Percentiles rank a stretch among this genome's conserved stretches.
Conservation (phyloP, 1,284 basidiomycete species). For the Cryptococcus sp. region DNA sequence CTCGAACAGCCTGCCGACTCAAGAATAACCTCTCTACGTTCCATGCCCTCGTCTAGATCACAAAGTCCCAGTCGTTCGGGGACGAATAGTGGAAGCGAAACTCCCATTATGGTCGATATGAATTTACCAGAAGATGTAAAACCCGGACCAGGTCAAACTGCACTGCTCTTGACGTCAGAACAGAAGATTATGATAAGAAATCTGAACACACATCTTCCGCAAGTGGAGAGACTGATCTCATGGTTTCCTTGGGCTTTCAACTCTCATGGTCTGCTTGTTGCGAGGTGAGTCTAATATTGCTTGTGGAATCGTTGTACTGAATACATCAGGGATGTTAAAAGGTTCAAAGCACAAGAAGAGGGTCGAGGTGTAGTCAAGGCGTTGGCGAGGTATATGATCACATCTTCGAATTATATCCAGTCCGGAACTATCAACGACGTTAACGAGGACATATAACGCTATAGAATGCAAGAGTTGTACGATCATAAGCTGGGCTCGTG, state of each 20-base stretch:
- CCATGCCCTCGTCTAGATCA: neutral
- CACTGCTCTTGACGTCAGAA: constrained; percentile 23
- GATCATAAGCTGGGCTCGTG: no score
- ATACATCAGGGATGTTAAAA: constrained; percentile 12
- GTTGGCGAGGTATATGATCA: constrained; percentile 24
- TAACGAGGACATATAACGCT: no score
- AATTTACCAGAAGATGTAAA: neutral
- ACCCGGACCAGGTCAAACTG: constrained; percentile 1
- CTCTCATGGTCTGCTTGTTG: constrained; percentile 36
- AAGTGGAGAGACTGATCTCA: constrained; percentile 32
- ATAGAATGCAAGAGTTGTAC: no score
- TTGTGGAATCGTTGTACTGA: neutral
- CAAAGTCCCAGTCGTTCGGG: neutral
- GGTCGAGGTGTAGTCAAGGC: constrained; percentile 25
- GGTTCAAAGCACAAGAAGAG: constrained; percentile 30
- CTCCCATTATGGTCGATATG: constrained; percentile 1
- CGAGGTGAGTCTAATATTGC: constrained; percentile 22
- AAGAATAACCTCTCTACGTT: neutral
- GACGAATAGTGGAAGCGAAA: neutral
- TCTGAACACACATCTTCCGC: constrained; percentile 23
- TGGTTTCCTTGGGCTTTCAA: constrained; percentile 44
- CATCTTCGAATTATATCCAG: neutral
- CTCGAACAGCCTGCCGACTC: neutral
- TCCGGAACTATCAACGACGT: no score
- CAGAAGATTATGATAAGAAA: constrained; percentile 33